Evolutionary conservation across 768 basidiomycete genomes (phyloP).

Genomic region (Ramaria sp.): DNA sequence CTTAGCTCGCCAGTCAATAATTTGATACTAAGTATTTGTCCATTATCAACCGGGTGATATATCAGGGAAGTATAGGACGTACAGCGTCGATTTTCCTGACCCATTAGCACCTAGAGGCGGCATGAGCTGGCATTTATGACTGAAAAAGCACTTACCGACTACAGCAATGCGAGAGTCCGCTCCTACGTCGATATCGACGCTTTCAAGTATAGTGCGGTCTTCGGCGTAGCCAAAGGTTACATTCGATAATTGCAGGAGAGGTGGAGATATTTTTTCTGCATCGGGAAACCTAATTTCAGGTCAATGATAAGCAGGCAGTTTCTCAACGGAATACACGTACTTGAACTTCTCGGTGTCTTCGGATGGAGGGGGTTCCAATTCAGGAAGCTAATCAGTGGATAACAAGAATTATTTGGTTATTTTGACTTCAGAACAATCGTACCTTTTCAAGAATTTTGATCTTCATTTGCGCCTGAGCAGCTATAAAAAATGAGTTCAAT

Average conservation of each 20-base stretch:
- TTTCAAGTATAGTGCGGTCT: constrained; percentile 67
- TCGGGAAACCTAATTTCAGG: constrained; percentile 68
- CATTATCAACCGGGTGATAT: background rate
- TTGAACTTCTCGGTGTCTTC: constrained; percentile 93
- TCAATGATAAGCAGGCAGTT: background rate
- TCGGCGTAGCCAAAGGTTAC: constrained; percentile 81
- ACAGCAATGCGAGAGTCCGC: constrained; percentile 93
- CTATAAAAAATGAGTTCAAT: constrained; percentile 24
- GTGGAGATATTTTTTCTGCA: constrained; percentile 95
- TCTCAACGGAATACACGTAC: constrained; percentile 23
- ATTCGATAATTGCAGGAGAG: constrained; percentile 83
- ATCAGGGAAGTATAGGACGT: constrained; percentile 16
- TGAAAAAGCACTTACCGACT: constrained; percentile 40
- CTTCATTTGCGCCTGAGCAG: constrained; percentile 76
- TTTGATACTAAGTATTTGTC: constrained; percentile 60
- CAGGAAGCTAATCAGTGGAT: constrained; percentile 54
- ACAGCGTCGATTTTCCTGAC: constrained; percentile 94
- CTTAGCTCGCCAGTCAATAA: constrained; percentile 76
- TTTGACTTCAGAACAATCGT: constrained; percentile 22
- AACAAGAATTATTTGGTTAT: background rate
- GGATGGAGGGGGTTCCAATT: constrained; percentile 83
- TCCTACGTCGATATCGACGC: constrained; percentile 82
- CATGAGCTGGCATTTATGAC: background rate
- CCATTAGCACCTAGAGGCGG: constrained; percentile 50
- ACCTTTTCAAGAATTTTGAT: constrained; percentile 70